These are phyloP conservation scores for Aureobasidium leucospermi DNA, from an alignment of 2,329 filamentous ascomycete species.

Conservation along the genomic window DNA sequence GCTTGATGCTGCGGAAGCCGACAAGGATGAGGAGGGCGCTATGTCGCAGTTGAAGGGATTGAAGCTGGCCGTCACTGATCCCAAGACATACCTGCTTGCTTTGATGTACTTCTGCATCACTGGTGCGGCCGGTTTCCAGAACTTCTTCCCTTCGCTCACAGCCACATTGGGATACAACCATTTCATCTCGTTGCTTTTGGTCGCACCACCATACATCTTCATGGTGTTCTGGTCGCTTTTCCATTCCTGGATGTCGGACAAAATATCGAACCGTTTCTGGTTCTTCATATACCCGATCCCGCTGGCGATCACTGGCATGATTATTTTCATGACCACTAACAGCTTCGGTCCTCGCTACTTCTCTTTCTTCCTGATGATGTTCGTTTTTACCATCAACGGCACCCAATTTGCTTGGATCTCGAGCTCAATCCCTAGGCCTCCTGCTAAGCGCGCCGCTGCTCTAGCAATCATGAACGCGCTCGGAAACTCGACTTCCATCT, in stretches of 20 bases:
- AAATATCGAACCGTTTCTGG: slow-evolving; percentile 41
- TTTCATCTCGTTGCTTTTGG: slow-evolving; percentile 44
- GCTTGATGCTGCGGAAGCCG: slow-evolving; percentile 44
- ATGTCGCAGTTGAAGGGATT: slow-evolving; percentile 44
- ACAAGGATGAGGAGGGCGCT: slow-evolving; percentile 41
- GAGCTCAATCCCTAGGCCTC: slow-evolving; percentile 66
- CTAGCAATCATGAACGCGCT: slow-evolving; percentile 71
- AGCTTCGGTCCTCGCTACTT: slow-evolving; percentile 49
- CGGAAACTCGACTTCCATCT: slow-evolving; percentile 63
- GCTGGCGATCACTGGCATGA: slow-evolving; percentile 43
- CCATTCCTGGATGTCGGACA: slow-evolving; percentile 41
- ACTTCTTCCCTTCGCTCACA: slow-evolving; percentile 50
- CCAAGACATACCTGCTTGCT: slow-evolving; percentile 44
- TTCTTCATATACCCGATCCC: slow-evolving; percentile 48
- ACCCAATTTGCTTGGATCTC: slow-evolving; percentile 69
- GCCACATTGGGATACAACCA: slow-evolving; percentile 37
- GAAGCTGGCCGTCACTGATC: slow-evolving; percentile 45
- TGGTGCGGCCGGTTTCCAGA: slow-evolving; percentile 46
- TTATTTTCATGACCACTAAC: slow-evolving; percentile 48
- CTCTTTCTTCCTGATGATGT: slow-evolving; percentile 48
- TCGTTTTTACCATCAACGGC: slow-evolving; percentile 49
- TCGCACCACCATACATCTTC: slow-evolving; percentile 48
- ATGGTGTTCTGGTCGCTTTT: slow-evolving; percentile 43
- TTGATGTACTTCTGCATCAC: slow-evolving; percentile 44
- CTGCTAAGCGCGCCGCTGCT: slow-evolving; percentile 65